Base-by-base conservation (phyloP, 2,329 filamentous ascomycete species). In the Xylaria multiplex region DNA sequence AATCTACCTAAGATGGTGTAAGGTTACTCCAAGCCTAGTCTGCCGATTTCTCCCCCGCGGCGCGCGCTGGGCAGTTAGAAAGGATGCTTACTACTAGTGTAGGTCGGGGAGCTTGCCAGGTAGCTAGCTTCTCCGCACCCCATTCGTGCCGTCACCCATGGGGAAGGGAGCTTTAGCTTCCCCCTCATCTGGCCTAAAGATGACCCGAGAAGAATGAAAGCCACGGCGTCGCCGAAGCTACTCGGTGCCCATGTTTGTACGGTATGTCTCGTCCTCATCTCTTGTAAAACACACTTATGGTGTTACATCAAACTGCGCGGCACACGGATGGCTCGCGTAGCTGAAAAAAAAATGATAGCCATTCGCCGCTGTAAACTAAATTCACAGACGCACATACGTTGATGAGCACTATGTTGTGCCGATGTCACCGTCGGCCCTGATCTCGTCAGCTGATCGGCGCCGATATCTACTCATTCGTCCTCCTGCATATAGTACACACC, bases 361-460 rank as follows among this genome's bases (percentile, higher is more conserved):
- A 19, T 54, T 40, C 50, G 50, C 50, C 22, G 35, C 40, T 8
- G 11, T 30, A 35, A 37, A 40, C 37, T 35, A 35, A 35, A 7
- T 11, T 11, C 13, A 13, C 11, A 40, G 13, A 50, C 37, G 24
- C 24, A 22, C 37, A 16, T 16, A 22, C 37, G 6, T 32, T 14
- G 32, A 49, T 30, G 32, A 27, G 27, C 27, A 5, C 27, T 45
- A 46, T 45, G 35, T 46, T 37, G 49, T 42, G 35, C 42, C 37
- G 24, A 49, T 57, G 49, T 49, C 43, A 37, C 16, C 16, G 19
- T 14, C 8, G 35, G 52, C 32, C 9, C 27, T 57, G n/a, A 19
- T 40, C 16, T 27, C 27, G 53, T 65, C 63, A 66, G 59, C 59
- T 55, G 64, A 66, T 66, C 64, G 59, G 52, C 64, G 35, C 24